Evolutionary conservation across 2,329 filamentous ascomycete species (phyloP).

Genomic region (Clonostachys solani): DNA sequence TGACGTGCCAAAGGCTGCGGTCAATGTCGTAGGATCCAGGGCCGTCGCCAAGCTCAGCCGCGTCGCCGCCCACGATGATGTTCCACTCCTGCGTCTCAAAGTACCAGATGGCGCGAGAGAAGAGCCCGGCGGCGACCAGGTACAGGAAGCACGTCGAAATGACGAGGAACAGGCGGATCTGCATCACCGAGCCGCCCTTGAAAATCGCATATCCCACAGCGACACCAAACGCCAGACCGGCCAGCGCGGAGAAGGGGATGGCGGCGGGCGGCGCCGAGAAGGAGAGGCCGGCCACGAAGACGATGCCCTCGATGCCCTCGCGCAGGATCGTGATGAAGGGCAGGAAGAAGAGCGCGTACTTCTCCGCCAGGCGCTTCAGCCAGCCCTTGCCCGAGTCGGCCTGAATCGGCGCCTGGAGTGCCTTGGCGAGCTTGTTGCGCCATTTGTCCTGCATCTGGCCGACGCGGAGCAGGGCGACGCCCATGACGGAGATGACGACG

Average conservation of each 20-base stretch:
- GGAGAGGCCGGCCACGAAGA: conserved; percentile 82
- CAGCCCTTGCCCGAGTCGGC: conserved; percentile 34
- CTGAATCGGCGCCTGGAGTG: conserved; percentile 50
- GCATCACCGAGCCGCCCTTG: conserved; percentile 49
- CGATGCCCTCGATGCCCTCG: conserved; percentile 80
- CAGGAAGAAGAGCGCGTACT: conserved; percentile 81
- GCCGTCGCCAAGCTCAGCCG: conserved; percentile 46
- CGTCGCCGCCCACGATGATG: conserved; percentile 55
- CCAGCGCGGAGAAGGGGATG: conserved; percentile 73
- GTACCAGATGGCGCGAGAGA: conserved; percentile 72
- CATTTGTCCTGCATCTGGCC: conserved; percentile 84
- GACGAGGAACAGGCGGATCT: conserved; percentile 71
- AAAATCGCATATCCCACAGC: conserved; percentile 73
- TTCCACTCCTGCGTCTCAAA: conserved; percentile 70
- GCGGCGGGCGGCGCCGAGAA: conserved; percentile 70
- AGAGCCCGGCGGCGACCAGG: conserved; percentile 77
- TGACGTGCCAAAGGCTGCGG: conserved; percentile 78
- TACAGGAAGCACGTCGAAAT: conserved; percentile 80
- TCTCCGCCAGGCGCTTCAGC: conserved; percentile 64
- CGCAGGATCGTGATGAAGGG: conserved; percentile 86
- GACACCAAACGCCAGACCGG: conserved; percentile 64
- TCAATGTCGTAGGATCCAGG: conserved; percentile 77
- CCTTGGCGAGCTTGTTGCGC: conserved; percentile 74
- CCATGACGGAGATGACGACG: conserved; percentile 78
- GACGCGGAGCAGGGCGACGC: conserved; percentile 73